phyloP scores from a whole-genome alignment of 1,139 yeast species.

The Suhomyces ambrosiae region DNA sequence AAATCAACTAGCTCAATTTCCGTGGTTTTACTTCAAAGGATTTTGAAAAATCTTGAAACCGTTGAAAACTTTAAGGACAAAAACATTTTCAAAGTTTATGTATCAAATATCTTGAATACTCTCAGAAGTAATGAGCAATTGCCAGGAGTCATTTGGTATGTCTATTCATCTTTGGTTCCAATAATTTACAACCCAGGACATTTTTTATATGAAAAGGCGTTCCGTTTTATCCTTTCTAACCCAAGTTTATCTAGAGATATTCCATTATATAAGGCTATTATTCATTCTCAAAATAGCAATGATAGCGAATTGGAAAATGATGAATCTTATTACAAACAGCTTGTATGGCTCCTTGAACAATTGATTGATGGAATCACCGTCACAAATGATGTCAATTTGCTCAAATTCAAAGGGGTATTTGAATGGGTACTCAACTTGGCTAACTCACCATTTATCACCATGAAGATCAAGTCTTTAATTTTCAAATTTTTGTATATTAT shows the following conservation, averaged over 20 bases:
- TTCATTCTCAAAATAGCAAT: constrained; percentile 29
- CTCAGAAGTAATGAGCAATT: constrained; percentile 21
- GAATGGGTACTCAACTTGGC: constrained; percentile 67
- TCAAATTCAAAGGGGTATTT: constrained; percentile 55
- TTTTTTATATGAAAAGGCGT: constrained; percentile 67
- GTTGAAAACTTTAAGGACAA: constrained; percentile 58
- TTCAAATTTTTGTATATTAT: constrained; percentile 49
- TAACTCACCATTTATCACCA: constrained; percentile 50
- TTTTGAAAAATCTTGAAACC: constrained; percentile 38
- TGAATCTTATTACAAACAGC: constrained; percentile 54
- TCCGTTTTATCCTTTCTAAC: constrained; percentile 59
- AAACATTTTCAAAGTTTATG: constrained; percentile 54
- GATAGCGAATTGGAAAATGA: constrained; percentile 47
- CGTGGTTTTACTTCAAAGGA: constrained; percentile 42
- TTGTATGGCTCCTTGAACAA: constrained; percentile 65
- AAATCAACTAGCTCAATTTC: constrained; percentile 25
- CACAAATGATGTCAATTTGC: constrained; percentile 51
- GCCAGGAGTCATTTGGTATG: constrained; percentile 36
- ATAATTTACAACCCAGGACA: constrained; percentile 70
- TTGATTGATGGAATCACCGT: constrained; percentile 50
- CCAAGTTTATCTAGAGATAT: constrained; percentile 62
- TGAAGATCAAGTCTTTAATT: constrained; percentile 42
- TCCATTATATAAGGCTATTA: constrained; percentile 61
- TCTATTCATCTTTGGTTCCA: constrained; percentile 55
- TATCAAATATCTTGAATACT: constrained; percentile 63